phyloP scores from a whole-genome alignment of 108 stramenopile species.

The Schizochytrium sp. region DNA sequence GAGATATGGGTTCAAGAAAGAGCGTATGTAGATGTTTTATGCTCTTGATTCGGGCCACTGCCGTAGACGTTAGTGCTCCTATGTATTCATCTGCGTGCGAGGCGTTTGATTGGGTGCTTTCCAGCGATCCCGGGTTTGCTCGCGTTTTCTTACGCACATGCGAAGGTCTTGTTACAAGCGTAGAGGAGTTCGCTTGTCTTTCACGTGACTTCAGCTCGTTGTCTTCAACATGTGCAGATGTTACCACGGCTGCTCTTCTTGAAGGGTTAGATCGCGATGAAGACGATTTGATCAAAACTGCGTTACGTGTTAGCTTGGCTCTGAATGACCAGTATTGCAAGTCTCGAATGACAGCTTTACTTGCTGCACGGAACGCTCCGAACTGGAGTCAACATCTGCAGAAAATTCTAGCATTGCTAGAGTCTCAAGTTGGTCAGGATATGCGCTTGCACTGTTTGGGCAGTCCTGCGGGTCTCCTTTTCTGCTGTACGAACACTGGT shows the following conservation, averaged over 20 bases:
- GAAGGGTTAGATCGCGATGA: not conserved
- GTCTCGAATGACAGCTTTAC: not conserved
- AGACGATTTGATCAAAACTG: not conserved
- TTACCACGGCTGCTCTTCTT: not conserved
- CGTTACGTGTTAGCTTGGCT: not conserved
- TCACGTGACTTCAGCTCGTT: not conserved
- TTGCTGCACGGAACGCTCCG: not conserved
- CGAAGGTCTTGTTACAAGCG: not conserved
- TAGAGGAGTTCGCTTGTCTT: not conserved
- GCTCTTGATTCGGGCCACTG: not conserved
- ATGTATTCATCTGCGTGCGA: not conserved
- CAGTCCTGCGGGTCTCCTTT: not conserved
- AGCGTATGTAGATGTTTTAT: conserved; percentile 1
- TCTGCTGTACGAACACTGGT: conserved; percentile 10
- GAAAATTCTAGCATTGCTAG: not conserved
- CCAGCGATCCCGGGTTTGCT: not conserved
- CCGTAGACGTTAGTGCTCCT: not conserved
- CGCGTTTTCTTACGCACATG: not conserved
- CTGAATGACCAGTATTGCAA: not conserved
- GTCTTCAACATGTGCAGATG: not conserved
- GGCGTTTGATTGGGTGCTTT: conserved; percentile 56
- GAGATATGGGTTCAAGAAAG: not conserved
- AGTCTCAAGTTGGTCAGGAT: not conserved
- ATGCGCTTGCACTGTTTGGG: not conserved
- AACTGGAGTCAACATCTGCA: not conserved